Percentiles rank a stretch among this genome's conserved stretches.
Conservation (phyloP, 2,329 filamentous ascomycete species). For the Scedosporium apiospermum region DNA sequence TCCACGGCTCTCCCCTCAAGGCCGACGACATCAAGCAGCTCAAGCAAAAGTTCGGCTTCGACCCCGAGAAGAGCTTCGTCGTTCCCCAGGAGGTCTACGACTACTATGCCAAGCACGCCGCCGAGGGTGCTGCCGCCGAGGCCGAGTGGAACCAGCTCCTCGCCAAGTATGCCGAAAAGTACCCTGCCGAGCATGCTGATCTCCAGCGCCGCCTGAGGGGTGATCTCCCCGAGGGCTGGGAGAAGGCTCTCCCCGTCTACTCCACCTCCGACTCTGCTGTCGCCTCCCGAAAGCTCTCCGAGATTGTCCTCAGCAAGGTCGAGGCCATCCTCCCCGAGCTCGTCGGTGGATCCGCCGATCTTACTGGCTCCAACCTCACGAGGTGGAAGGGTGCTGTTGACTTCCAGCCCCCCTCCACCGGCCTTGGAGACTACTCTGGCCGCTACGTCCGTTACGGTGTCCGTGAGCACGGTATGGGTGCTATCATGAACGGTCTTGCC, state of each 20-base stretch:
- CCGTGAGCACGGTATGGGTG: constrained; percentile 85
- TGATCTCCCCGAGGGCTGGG: constrained; percentile 90
- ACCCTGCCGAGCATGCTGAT: constrained; percentile 72
- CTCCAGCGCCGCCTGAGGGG: constrained; percentile 70
- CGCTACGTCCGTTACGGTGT: constrained; percentile 92
- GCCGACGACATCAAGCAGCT: constrained; percentile 86
- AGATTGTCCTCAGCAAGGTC: constrained; percentile 84
- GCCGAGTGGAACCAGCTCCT: constrained; percentile 93
- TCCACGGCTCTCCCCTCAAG: constrained; percentile 95
- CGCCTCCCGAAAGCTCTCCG: constrained; percentile 87
- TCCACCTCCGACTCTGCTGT: constrained; percentile 75
- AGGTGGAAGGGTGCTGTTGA: constrained; percentile 95
- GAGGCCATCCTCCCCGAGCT: constrained; percentile 79
- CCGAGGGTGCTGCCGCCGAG: constrained; percentile 81
- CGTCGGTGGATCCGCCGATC: constrained; percentile 88
- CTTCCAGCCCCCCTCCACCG: constrained; percentile 84
- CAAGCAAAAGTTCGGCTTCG: constrained; percentile 93
- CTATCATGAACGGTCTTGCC: constrained; percentile 88
- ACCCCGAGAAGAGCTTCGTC: constrained; percentile 85
- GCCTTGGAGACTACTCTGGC: constrained; percentile 81
- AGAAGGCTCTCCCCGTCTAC: constrained; percentile 87
- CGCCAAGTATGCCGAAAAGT: constrained; percentile 71
- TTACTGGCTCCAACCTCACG: constrained; percentile 98
- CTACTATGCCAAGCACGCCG: constrained; percentile 72
- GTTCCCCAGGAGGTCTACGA: constrained; percentile 96